Evolutionary conservation across 164 flowering plant genomes (phyloP), one percentile per base, ranked within the genome.

Genomic region (Chloranthus sessilifolius): DNA sequence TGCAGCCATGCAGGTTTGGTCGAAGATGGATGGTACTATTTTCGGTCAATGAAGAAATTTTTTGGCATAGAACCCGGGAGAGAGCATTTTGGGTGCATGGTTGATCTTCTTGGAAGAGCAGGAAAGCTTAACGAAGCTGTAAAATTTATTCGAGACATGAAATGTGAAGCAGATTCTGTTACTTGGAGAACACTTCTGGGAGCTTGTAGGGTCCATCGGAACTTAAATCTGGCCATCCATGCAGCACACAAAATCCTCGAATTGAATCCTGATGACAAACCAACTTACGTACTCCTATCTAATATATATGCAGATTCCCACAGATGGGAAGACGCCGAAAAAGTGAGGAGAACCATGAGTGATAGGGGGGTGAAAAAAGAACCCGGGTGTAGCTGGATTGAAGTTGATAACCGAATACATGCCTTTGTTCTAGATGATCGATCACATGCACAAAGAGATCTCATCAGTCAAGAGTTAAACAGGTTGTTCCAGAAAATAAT

Each of bases 351-450:
- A 29, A 43, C 51, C 24, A 83, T 86, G 95, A 72, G 45, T 49
- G 61, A 40, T 12, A 58, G 56, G 42, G 82, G 90, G 43, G 44
- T 89, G 27, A 80, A 35, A 64, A 89, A 89, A 66, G 88, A 80
- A 59, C 92, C 97, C 16, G 95, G 94, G 9, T 83, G 95, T 55
- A 89, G 94, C 70, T 89, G 94, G 95, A 69, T 89, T 43, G 92
- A 89, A 58, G 74, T 77, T 7, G 56, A 70, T 40, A 76, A 66
- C 39, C 51, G 65, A 49, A 69, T 89, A 19, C 97, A 86, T 62
- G 74, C 74, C 47, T 85, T 85, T 57, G 60, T 74, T 30, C 45
- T 80, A 47, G 78, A 85, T 14, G 97, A 83, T 33, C 48, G 58
- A 14, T 76, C 92, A 16, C 88, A 88, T 52, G 90, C 91, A 33